A percentile compares a stretch with the other conserved stretches of the same genome.
These are phyloP conservation scores for Penicillium egyptiacum DNA, from an alignment of 495 filamentous ascomycete genomes.

Conservation along the genomic window DNA sequence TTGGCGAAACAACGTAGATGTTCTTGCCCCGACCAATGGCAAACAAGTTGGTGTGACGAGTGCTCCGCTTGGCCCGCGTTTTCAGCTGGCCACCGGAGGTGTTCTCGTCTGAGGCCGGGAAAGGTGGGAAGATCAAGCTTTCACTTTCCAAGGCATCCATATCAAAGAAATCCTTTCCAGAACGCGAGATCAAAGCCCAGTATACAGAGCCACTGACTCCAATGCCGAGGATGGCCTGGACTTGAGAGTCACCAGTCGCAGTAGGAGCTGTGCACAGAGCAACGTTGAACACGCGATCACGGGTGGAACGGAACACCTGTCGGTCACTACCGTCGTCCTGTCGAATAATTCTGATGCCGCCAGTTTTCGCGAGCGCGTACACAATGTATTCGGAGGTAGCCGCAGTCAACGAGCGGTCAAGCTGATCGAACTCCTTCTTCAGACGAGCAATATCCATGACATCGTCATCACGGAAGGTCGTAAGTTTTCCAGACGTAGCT, in stretches of 20 bases:
- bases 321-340: slow-evolving; percentile 90
- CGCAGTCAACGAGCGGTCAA: slow-evolving; percentile 87
- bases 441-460: slow-evolving; percentile 87
- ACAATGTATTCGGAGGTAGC: slow-evolving; percentile 90
- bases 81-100: slow-evolving; percentile 87
- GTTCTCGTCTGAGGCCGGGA: slow-evolving; percentile 71
- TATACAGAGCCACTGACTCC: slow-evolving; percentile 92
- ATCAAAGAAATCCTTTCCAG: slow-evolving; percentile 71
- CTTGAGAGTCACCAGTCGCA: slow-evolving; percentile 44
- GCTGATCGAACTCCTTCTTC: slow-evolving; percentile 96
- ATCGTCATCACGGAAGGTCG: slow-evolving; percentile 64
- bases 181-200: slow-evolving; percentile 75
- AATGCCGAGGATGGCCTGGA: slow-evolving; percentile 84
- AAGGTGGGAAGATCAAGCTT: slow-evolving; percentile 79
- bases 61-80: slow-evolving; percentile 87
- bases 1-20: slow-evolving; percentile 86
- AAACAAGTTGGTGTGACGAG: slow-evolving; percentile 86
- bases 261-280: slow-evolving; percentile 65
- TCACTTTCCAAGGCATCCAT: slow-evolving; percentile 69
- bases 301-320: slow-evolving; percentile 80
- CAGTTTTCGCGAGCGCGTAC: slow-evolving; percentile 88
- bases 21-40: slow-evolving; percentile 93
- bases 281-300: slow-evolving; percentile 94
- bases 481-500: slow-evolving; percentile 37
- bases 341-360: slow-evolving; percentile 85